These are phyloP conservation scores for Leccinum ochraceum DNA, from an alignment of 768 basidiomycete species.

Conservation along the genomic window DNA sequence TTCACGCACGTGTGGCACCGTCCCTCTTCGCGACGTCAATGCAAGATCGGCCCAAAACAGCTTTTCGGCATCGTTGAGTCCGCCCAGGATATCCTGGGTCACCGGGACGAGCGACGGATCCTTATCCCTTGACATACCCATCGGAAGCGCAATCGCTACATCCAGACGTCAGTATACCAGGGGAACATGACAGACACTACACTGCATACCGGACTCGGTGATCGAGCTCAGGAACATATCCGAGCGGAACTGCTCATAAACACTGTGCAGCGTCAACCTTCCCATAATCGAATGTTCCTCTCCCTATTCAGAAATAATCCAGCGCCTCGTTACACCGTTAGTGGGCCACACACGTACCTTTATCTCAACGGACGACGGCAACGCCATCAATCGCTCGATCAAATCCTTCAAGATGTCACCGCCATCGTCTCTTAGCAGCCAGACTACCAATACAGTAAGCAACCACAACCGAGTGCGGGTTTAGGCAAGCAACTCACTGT, in stretches of 20 bases:
- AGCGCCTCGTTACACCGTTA: background rate
- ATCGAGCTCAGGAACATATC: slow-evolving; percentile 92
- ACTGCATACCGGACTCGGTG: slow-evolving; percentile 79
- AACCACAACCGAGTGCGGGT: slow-evolving; percentile 5
- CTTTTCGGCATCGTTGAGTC: slow-evolving; percentile 67
- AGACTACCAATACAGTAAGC: slow-evolving; percentile 44
- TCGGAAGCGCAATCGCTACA: slow-evolving; percentile 79
- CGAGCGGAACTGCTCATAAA: slow-evolving; percentile 73
- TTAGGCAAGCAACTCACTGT: slow-evolving; percentile 48
- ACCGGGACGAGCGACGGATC: slow-evolving; percentile 41
- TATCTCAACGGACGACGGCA: slow-evolving; percentile 57
- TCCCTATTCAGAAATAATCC: slow-evolving; percentile 45
- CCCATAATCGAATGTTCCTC: slow-evolving; percentile 77
- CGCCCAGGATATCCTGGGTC: slow-evolving; percentile 56
- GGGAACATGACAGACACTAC: background rate
- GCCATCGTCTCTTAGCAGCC: slow-evolving; percentile 61
- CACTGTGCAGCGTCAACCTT: slow-evolving; percentile 74
- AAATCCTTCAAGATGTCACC: slow-evolving; percentile 52
- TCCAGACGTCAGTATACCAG: slow-evolving; percentile 10
- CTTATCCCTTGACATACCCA: slow-evolving; percentile 63
- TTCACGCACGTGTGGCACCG: slow-evolving; percentile 71
- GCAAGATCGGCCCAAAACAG: slow-evolving; percentile 67
- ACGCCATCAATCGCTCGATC: slow-evolving; percentile 55
- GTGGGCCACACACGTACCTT: slow-evolving; percentile 45
- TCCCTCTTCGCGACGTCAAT: slow-evolving; percentile 56